A percentile compares a stretch with the other conserved stretches of the same genome.
Evolutionary conservation across 2,329 filamentous ascomycete species (phyloP).

Genomic region (Curvularia lunata): DNA sequence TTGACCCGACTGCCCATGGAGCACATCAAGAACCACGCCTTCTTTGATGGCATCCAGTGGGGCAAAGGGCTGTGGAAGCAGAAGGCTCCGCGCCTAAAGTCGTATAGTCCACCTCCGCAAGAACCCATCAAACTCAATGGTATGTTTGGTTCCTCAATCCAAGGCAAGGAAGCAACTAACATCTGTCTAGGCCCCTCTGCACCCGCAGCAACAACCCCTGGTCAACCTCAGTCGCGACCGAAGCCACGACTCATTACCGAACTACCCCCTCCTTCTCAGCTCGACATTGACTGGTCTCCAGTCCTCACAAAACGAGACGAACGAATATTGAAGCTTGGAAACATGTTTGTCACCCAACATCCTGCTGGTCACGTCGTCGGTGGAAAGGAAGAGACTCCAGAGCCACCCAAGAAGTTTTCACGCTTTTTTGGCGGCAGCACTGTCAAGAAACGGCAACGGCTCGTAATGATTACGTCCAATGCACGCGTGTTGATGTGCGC

Average conservation of each 20-base stretch:
- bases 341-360: constrained; percentile 81
- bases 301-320: constrained; percentile 91
- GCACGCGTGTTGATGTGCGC: constrained; percentile 89
- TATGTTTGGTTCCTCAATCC: constrained; percentile 33
- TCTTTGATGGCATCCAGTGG: constrained; percentile 87
- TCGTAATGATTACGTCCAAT: constrained; percentile 94
- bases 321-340: constrained; percentile 91
- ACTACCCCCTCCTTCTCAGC: constrained; percentile 67
- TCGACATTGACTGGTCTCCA: constrained; percentile 80
- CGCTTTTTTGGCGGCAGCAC: constrained; percentile 92
- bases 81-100: constrained; percentile 84
- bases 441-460: constrained; percentile 87
- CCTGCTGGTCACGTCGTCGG: constrained; percentile 77
- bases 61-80: constrained; percentile 86
- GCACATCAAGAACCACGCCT: constrained; percentile 95
- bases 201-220: constrained; percentile 28
- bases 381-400: constrained; percentile 68
- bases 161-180: constrained; percentile 25
- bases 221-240: constrained; percentile 53
- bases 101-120: constrained; percentile 78
- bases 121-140: constrained; percentile 65
- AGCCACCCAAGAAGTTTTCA: constrained; percentile 81
- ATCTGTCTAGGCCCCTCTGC: constrained; percentile 37
- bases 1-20: constrained; percentile 84
- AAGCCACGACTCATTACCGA: constrained; percentile 85